Evolutionary conservation across 306 rosid genomes (phyloP), one percentile per base, ranked within the genome.

Genomic region (Pyrus bretschneideri): DNA sequence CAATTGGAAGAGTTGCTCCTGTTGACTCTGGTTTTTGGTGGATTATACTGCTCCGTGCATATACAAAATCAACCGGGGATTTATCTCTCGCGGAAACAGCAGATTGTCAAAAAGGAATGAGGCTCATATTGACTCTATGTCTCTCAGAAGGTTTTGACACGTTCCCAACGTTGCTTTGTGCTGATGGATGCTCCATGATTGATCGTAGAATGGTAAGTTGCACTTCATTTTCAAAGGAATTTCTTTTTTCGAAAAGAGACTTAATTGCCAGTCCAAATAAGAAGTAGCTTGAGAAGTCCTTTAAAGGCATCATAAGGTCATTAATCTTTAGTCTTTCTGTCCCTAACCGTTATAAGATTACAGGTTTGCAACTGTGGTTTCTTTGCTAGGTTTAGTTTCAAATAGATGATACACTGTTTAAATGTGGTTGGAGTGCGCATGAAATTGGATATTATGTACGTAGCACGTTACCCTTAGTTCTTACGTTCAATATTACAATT

Each of bases 11-110:
- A 86, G 97, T 93, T 72, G 97, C 97, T 78, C 97, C 97, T 38
- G 97, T 93, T 73, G 97, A 93, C 84, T 93, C 97, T 69, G 97
- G 97, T 62, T 93, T 93, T 86, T 93, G 97, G 97, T 93, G 97
- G 97, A 93, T 93, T 81, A 93, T 93, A 79, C 77, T 93, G 70
- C 97, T 93, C 45, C 92, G 97, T 18, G 97, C 97, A 7, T 93
- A 93, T 79, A 93, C 97, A 71, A 93, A 90, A 85, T 90, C 97
- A 54, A 93, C 97, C 1, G 97, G 97, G 76, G 97, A 93, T 76
- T 70, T 90, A 63, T 51, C 91, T 69, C 84, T 93, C 67, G 90
- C 97, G 11, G 97, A 93, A 76, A 87, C 89, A 35, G 31, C 84
- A 52, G 87, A 82, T n/a, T 93, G 97, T 79, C 97, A 93, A 76